phyloP scores from a whole-genome alignment of 768 basidiomycete species.

The Phlebiopsis gigantea region DNA sequence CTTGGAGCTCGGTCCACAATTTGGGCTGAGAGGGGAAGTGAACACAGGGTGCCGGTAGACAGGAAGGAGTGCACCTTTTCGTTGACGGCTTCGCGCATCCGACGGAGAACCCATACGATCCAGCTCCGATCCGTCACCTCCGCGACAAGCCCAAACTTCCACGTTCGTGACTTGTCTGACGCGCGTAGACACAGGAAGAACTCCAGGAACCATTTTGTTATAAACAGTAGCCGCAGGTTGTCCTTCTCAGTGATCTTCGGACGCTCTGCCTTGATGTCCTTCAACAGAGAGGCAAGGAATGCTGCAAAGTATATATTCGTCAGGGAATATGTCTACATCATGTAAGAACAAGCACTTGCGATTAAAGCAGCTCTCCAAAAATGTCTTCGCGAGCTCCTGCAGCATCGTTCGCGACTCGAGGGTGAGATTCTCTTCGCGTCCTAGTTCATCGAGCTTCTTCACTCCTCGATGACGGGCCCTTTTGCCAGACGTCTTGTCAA shows the following conservation, averaged over 20 bases:
- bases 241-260: slow-evolving; percentile 94
- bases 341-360: slow-evolving; percentile 49
- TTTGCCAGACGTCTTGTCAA: slow-evolving; percentile 51
- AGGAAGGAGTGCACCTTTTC: slow-evolving; percentile 61
- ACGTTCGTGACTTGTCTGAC: slow-evolving; percentile 38
- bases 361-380: slow-evolving; percentile 85
- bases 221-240: slow-evolving; percentile 80
- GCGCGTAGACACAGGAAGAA: slow-evolving; percentile 65
- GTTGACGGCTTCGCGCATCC: slow-evolving; percentile 87
- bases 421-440: slow-evolving; percentile 61
- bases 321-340: background rate
- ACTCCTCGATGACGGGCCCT: slow-evolving; percentile 47
- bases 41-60: background rate
- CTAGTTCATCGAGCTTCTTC: slow-evolving; percentile 66
- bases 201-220: slow-evolving; percentile 89
- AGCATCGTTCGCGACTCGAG: slow-evolving; percentile 60
- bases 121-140: slow-evolving; percentile 84
- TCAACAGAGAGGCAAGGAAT: slow-evolving; percentile 81
- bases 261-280: slow-evolving; percentile 90
- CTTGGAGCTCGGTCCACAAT: slow-evolving; percentile 90
- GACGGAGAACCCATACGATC: slow-evolving; percentile 85
- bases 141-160: slow-evolving; percentile 70
- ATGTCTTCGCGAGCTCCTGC: slow-evolving; percentile 64
- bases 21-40: slow-evolving; percentile 58
- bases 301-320: slow-evolving; percentile 34